phyloP scores from a whole-genome alignment of 75 land plant species.

The Larix kaempferi region DNA sequence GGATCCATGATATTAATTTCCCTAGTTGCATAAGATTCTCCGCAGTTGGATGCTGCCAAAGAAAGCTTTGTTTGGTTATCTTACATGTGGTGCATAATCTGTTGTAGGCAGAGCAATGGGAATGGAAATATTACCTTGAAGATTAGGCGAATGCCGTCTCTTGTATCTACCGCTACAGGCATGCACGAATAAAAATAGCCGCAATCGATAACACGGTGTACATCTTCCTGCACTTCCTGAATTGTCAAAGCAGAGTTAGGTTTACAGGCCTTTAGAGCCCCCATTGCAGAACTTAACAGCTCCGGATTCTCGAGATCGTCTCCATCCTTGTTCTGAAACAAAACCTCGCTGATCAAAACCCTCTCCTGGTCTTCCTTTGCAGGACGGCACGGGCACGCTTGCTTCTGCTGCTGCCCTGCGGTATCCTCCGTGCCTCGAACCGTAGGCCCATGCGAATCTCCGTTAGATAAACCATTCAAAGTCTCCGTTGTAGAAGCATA shows the following conservation, averaged over 20 bases:
- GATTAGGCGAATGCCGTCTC: slow-evolving; percentile 91
- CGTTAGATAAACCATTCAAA: background rate
- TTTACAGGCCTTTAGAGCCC: slow-evolving; percentile 64
- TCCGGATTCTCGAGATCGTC: slow-evolving; percentile 85
- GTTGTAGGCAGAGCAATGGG: too few relatives aligned
- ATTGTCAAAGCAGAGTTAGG: slow-evolving; percentile 89
- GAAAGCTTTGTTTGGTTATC: too few relatives aligned
- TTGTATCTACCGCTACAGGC: slow-evolving; percentile 94
- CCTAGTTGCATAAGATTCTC: too few relatives aligned
- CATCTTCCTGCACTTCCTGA: slow-evolving; percentile 95
- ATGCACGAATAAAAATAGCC: slow-evolving; percentile 84
- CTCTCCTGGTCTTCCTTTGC: slow-evolving; percentile 70
- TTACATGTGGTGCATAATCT: too few relatives aligned
- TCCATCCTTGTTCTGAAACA: slow-evolving; percentile 93
- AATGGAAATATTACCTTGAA: slow-evolving; percentile 56
- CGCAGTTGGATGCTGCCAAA: too few relatives aligned
- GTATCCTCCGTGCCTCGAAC: background rate
- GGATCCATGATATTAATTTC: too few relatives aligned
- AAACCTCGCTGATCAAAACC: slow-evolving; percentile 90
- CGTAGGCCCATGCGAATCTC: background rate
- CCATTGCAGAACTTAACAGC: slow-evolving; percentile 52
- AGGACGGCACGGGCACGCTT: slow-evolving; percentile 3
- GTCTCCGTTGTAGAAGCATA: background rate
- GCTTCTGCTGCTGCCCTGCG: slow-evolving; percentile 13
- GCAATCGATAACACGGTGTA: slow-evolving; percentile 79